phyloP scores from a whole-genome alignment of 352 stramenopile species.

The Pseudoperonospora humuli region DNA sequence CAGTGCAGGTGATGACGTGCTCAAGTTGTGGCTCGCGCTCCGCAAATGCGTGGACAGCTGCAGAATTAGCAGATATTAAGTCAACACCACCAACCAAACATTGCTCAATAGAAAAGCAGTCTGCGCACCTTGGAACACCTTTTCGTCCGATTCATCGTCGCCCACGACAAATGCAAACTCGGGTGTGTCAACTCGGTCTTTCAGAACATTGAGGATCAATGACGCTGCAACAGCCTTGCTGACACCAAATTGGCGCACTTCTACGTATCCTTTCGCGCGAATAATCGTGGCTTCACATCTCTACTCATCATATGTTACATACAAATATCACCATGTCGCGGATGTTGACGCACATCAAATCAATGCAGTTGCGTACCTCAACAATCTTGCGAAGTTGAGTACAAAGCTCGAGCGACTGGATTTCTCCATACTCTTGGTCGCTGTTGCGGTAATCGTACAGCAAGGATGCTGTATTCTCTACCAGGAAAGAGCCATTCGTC shows the following conservation, averaged over 20 bases:
- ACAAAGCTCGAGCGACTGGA: conserved; percentile 91
- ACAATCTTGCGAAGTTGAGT: conserved; percentile 93
- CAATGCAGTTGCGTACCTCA: conserved; percentile 67
- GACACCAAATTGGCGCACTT: conserved; percentile 69
- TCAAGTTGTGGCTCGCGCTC: conserved; percentile 26
- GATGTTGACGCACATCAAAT: too few relatives aligned
- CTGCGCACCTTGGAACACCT: conserved; percentile 53
- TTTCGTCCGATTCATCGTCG: conserved; percentile 97
- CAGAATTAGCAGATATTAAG: too few relatives aligned
- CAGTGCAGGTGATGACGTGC: conserved; percentile 89
- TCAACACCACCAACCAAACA: too few relatives aligned
- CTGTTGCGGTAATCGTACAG: conserved; percentile 98
- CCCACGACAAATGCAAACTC: conserved; percentile 96
- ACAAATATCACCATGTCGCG: too few relatives aligned
- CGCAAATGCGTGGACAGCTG: conserved; percentile 43
- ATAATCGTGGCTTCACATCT: conserved; percentile 48
- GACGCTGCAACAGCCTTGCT: conserved; percentile 53
- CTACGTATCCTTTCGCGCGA: conserved; percentile 58
- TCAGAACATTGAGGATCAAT: conserved; percentile 46
- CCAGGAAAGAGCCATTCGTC: conserved; percentile 97
- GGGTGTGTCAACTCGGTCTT: conserved; percentile 49
- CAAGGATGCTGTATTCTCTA: conserved; percentile 94
- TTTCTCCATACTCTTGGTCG: conserved; percentile 97
- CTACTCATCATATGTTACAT: conserved; percentile 29
- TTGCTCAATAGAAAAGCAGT: not conserved